Percentiles rank a stretch among this genome's conserved stretches.
Evolutionary conservation across 2,329 filamentous ascomycete species (phyloP).

Genomic region (Endocalyx cinctus): DNA sequence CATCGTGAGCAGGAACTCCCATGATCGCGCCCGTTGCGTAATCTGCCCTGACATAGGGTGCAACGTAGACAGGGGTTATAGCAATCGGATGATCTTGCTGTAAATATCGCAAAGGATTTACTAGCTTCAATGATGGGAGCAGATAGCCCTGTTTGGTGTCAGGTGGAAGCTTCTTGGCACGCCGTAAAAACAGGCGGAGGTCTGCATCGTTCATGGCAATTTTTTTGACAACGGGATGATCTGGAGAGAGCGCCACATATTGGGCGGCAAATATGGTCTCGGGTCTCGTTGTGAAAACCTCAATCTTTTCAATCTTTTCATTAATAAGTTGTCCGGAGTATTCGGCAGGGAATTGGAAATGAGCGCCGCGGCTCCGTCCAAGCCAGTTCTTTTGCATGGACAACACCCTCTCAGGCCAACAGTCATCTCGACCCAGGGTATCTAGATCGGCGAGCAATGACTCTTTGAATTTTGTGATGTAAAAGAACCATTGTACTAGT

Average conservation of each 20-base stretch:
- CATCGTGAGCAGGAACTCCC: conserved; percentile 85
- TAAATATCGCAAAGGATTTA: too few relatives aligned
- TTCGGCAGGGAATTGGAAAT: conserved; percentile 64
- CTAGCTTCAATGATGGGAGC: neutral
- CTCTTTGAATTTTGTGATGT: conserved; percentile 75
- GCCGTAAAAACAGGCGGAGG: conserved; percentile 64
- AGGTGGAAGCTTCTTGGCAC: conserved; percentile 50
- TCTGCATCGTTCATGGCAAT: conserved; percentile 56
- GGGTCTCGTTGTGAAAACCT: conserved; percentile 79
- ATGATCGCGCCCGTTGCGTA: conserved; percentile 87
- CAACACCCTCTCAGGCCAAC: conserved; percentile 79
- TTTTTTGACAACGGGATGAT: conserved; percentile 63
- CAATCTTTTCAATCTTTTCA: conserved; percentile 34
- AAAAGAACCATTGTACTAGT: conserved; percentile 86
- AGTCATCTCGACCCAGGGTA: conserved; percentile 53
- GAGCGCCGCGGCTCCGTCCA: conserved; percentile 70
- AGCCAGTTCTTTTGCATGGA: conserved; percentile 87
- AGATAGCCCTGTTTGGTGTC: conserved; percentile 59
- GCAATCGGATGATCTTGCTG: too few relatives aligned
- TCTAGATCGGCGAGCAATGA: conserved; percentile 68
- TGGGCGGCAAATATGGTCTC: conserved; percentile 87
- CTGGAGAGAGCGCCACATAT: conserved; percentile 73
- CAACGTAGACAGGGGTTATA: conserved; percentile 69
- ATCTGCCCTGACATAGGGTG: conserved; percentile 79
- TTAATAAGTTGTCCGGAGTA: conserved; percentile 28